Evolutionary conservation across 345 rosid genomes (phyloP).

Genomic region (Rubroshorea leprosula): DNA sequence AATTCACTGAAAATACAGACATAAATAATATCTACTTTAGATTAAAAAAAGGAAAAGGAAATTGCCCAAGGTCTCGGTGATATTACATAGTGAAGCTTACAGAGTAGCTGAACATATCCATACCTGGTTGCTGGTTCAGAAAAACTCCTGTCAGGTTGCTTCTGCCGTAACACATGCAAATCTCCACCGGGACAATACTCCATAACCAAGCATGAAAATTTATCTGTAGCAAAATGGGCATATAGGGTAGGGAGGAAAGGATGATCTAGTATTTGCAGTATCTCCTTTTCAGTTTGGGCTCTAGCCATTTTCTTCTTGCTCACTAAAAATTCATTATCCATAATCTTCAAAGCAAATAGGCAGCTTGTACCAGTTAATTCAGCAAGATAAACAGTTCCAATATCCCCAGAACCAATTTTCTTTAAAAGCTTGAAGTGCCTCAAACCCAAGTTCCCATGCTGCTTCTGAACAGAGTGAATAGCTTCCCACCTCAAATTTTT

Average conservation of each 20-base stretch:
- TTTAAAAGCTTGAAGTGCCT: constrained; percentile 60
- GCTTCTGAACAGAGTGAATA: constrained; percentile 47
- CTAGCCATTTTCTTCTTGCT: constrained; percentile 62
- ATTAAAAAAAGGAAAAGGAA: no score
- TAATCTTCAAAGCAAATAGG: constrained; percentile 69
- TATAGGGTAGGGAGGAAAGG: constrained; percentile 78
- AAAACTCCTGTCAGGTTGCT: constrained; percentile 55
- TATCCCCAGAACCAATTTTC: constrained; percentile 77
- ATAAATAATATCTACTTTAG: no score
- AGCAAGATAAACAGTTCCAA: constrained; percentile 69
- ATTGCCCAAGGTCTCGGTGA: no score
- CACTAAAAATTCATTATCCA: constrained; percentile 62
- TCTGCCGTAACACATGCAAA: constrained; percentile 71
- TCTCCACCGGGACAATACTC: constrained; percentile 86
- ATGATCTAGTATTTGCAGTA: constrained; percentile 75
- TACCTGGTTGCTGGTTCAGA: constrained; percentile 73
- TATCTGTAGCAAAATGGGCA: constrained; percentile 57
- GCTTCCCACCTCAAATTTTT: constrained; percentile 72
- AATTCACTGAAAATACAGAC: neutral
- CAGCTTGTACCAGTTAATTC: constrained; percentile 51
- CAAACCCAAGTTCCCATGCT: constrained; percentile 51
- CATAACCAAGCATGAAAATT: constrained; percentile 67
- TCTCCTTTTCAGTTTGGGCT: constrained; percentile 75
- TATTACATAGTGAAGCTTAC: neutral
- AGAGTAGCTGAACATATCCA: neutral